phyloP scores from a whole-genome alignment of 108 stramenopile species.

The Schizochytrium sp. region DNA sequence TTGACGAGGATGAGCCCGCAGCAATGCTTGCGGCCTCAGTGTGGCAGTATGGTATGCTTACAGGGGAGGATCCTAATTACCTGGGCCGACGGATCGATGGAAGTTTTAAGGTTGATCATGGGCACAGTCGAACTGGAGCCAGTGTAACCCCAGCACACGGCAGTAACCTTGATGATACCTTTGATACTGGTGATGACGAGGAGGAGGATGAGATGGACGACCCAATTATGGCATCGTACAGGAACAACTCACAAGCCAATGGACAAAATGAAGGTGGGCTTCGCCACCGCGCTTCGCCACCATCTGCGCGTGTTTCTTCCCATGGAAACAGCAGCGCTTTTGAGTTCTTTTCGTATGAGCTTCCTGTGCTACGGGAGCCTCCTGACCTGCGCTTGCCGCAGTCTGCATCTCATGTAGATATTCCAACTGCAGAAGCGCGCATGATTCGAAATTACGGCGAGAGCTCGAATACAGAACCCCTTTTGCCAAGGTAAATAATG shows the following conservation, averaged over 20 bases:
- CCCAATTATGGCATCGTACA: constrained; percentile 17
- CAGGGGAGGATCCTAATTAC: constrained; percentile 44
- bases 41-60: constrained; percentile 56
- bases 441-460: too few species aligned
- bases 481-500: too few species aligned
- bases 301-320: not conserved
- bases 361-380: constrained; percentile 9
- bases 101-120: not conserved
- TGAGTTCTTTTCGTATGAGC: constrained; percentile 36
- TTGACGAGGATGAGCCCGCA: constrained; percentile 27
- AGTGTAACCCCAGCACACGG: not conserved
- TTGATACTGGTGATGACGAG: constrained; percentile 15
- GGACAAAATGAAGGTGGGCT: not conserved
- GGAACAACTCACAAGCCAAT: not conserved
- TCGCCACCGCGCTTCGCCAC: not conserved
- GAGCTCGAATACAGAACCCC: too few species aligned
- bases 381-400: not conserved
- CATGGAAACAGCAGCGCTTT: not conserved
- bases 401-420: not conserved
- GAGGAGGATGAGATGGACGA: constrained; percentile 28
- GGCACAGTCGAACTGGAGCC: not conserved
- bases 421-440: constrained; percentile 62
- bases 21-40: constrained; percentile 43
- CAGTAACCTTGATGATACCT: constrained; percentile 4
- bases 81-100: constrained; percentile 15